Evolutionary conservation across 139 green algal genomes (phyloP), one percentile per base, ranked within the genome.

Genomic region (Chlamydomonas applanata): DNA sequence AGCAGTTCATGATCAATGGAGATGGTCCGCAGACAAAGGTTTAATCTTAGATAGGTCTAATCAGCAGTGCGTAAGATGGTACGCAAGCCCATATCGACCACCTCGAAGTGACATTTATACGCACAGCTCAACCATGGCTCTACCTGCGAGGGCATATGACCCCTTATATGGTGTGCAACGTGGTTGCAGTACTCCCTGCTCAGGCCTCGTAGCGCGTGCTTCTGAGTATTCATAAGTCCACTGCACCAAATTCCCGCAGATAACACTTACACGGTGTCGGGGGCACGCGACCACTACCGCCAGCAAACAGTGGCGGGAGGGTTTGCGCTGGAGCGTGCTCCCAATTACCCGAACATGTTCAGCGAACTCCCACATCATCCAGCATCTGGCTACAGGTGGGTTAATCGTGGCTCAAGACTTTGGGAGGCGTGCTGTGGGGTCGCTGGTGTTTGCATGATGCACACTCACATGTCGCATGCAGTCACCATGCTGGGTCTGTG

Each of bases 271-370:
- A 90, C 84, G 2, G 86, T 92, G 54, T 89, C 87, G 30, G 86
- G 87, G 0, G 66, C 85, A 0, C 69, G 86, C 16, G 90, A 95
- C 71, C 89, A 93, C 71, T 92, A 91, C 68, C 79, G 83, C 4
- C 84, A 91, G 33, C 85, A 93, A 75, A 76, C 75, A 24, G 60
- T 84, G 5, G 79, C 75, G 32, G 86, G 82, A 9, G 87, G 88
- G 13, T 91, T 92, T 53, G 67, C 72, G 19, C 33, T 95, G 1
- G 84, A 89, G 36, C 64, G 75, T 1, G 77, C 86, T 0, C 84
- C 86, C 16, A 73, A 92, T 29, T 92, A 88, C 74, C 67, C 83
- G 24, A 91, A 90, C 65, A 82, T 92, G 29, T 93, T 91, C 64
- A 90, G 81, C 2, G 83, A 89, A 62, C 70, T 95, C 3, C 71